phyloP scores from a whole-genome alignment of 371 early-diverging fungal genomes.

The Quaeritorhiza haematococci region DNA sequence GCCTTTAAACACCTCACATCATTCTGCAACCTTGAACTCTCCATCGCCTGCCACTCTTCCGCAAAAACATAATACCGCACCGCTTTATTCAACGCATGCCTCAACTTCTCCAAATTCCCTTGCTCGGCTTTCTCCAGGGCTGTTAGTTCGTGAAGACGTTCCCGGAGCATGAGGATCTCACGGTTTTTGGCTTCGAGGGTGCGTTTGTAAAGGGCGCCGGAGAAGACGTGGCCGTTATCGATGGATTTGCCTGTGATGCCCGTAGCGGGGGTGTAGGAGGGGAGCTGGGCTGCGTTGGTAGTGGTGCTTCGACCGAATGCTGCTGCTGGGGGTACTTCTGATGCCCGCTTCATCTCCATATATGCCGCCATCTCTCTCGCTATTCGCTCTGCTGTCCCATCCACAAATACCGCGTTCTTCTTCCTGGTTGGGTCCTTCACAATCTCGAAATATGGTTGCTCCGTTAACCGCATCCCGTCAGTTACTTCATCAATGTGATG shows the following conservation, averaged over 20 bases:
- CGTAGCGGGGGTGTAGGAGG: background rate
- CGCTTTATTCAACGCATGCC: conserved; percentile 31
- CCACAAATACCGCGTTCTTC: conserved; percentile 24
- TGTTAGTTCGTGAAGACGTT: conserved; percentile 27
- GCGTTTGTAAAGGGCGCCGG: conserved; percentile 37
- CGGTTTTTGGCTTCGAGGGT: conserved; percentile 34
- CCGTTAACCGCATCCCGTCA: conserved; percentile 23
- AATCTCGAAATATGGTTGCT: conserved; percentile 36
- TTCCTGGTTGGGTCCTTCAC: conserved; percentile 34
- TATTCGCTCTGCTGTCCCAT: conserved; percentile 1
- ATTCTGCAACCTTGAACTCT: conserved; percentile 34
- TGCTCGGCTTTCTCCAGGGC: conserved; percentile 18
- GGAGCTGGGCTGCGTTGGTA: background rate
- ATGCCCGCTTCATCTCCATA: conserved; percentile 6
- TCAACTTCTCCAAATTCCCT: conserved; percentile 31
- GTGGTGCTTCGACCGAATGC: background rate
- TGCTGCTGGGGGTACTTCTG: background rate
- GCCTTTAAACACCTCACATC: conserved; percentile 41
- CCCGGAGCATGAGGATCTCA: conserved; percentile 35
- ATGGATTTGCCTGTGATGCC: conserved; percentile 10
- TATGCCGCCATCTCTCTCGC: conserved; percentile 3
- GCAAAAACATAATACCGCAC: conserved; percentile 43
- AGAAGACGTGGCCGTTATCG: conserved; percentile 13
- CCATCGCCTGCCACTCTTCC: conserved; percentile 45
- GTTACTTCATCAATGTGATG: conserved; percentile 39